Conservation (phyloP, 768 basidiomycete genomes). For the Leccinum subgranulosum region DNA sequence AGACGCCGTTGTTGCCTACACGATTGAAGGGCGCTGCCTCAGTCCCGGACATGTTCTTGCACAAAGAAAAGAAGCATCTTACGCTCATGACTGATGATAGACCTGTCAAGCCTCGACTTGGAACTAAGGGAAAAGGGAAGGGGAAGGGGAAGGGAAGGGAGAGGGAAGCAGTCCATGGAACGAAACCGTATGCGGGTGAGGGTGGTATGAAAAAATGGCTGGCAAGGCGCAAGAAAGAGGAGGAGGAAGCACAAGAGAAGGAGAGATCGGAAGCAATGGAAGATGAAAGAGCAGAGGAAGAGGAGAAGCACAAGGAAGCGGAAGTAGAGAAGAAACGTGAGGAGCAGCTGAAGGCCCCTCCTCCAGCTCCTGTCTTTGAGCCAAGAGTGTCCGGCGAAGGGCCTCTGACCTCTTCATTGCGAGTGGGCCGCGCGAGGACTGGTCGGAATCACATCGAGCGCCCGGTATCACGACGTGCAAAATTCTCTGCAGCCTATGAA, state of each 20-base stretch:
- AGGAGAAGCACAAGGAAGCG: slow-evolving; percentile 18
- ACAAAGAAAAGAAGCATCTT: slow-evolving; percentile 41
- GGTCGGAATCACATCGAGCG: slow-evolving; percentile 61
- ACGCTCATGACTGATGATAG: slow-evolving; percentile 63
- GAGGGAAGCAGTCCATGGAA: slow-evolving; percentile 43
- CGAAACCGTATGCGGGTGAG: slow-evolving; percentile 76
- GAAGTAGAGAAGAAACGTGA: slow-evolving; percentile 17
- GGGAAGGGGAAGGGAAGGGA: slow-evolving; percentile 35
- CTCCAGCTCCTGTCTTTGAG: slow-evolving; percentile 17
- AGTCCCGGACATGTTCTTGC: slow-evolving; percentile 63
- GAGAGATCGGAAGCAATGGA: slow-evolving; percentile 35
- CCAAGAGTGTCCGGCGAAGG: slow-evolving; percentile 18
- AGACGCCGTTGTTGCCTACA: slow-evolving; percentile 75
- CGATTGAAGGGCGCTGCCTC: slow-evolving; percentile 39
- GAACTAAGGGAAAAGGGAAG: slow-evolving; percentile 38
- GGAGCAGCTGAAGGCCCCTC: slow-evolving; percentile 15
- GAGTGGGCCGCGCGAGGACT: slow-evolving; percentile 60
- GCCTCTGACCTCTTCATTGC: slow-evolving; percentile 48
- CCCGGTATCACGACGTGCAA: slow-evolving; percentile 46
- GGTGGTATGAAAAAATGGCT: slow-evolving; percentile 78
- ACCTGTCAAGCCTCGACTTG: slow-evolving; percentile 45
- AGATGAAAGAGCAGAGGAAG: slow-evolving; percentile 32
- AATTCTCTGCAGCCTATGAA: slow-evolving; percentile 66
- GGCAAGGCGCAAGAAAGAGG: slow-evolving; percentile 58
- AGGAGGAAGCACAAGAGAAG: slow-evolving; percentile 42